Percentiles rank a stretch among this genome's conserved stretches.
Evolutionary conservation across 2,329 filamentous ascomycete species (phyloP).

Genomic region (Didymella arachidicola): DNA sequence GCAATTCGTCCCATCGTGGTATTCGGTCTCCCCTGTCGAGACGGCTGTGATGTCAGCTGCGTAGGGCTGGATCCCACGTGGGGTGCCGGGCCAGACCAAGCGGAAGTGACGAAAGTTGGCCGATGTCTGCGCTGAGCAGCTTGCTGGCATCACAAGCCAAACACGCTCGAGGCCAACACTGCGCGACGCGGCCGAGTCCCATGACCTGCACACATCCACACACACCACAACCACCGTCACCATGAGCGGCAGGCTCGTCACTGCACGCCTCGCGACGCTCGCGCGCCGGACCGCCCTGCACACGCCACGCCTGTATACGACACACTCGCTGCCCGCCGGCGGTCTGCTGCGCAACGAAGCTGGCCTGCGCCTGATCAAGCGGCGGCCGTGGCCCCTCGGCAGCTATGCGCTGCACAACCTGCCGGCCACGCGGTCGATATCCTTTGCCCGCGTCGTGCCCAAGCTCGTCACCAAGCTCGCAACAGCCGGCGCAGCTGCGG

Average conservation of each 20-base stretch:
- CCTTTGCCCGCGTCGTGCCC: slow-evolving; percentile 75
- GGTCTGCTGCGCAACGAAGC: slow-evolving; percentile 50
- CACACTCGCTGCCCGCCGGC: slow-evolving; percentile 45
- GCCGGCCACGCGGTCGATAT: slow-evolving; percentile 68
- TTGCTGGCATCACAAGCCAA: slow-evolving; percentile 11
- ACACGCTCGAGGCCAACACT: neutral
- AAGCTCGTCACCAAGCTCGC: slow-evolving; percentile 90
- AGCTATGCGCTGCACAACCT: slow-evolving; percentile 84
- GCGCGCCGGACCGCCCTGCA: slow-evolving; percentile 69
- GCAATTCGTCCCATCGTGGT: neutral
- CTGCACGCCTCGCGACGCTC: slow-evolving; percentile 73
- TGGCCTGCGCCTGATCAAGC: slow-evolving; percentile 49
- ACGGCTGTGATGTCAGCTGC: slow-evolving; percentile 11
- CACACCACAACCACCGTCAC: slow-evolving; percentile 29
- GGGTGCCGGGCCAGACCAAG: slow-evolving; percentile 11
- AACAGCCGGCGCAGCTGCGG: slow-evolving; percentile 88
- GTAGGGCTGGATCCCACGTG: slow-evolving; percentile 13
- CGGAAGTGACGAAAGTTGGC: slow-evolving; percentile 21
- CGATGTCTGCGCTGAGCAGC: neutral
- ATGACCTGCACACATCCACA: slow-evolving; percentile 28
- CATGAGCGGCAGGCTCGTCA: slow-evolving; percentile 79
- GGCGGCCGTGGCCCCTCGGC: slow-evolving; percentile 77
- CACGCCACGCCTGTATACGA: slow-evolving; percentile 62
- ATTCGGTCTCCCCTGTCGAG: neutral
- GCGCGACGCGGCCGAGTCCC: slow-evolving; percentile 14